These are phyloP conservation scores for Stagonosporopsis tanaceti DNA, from an alignment of 2,329 filamentous ascomycete genomes.

Conservation along the genomic window DNA sequence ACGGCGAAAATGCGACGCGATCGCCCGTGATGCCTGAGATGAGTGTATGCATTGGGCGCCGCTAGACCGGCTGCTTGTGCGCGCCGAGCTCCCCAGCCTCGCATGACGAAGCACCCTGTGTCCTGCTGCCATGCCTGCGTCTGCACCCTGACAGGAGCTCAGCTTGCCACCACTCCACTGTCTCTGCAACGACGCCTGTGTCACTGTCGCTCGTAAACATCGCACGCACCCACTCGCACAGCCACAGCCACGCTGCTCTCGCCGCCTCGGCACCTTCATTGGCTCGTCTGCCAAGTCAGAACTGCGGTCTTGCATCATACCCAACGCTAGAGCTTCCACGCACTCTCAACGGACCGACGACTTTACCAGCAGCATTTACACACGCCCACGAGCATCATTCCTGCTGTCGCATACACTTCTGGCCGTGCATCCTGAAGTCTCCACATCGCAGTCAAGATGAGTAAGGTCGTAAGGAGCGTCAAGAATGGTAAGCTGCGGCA, in stretches of 20 bases:
- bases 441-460: conserved; percentile 68
- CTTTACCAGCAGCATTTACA: conserved; percentile 7
- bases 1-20: not conserved
- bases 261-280: conserved; percentile 16
- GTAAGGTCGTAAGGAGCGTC: conserved; percentile 94
- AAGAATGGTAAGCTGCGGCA: conserved; percentile 59
- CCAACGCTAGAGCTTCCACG: conserved; percentile 23
- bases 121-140: conserved; percentile 1
- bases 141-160: conserved; percentile 15
- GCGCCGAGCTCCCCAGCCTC: conserved; percentile 24
- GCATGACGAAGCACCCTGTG: conserved; percentile 24
- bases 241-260: conserved; percentile 15
- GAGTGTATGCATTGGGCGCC: conserved; percentile 18
- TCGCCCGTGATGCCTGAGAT: conserved; percentile 10
- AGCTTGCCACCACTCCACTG: conserved; percentile 22
- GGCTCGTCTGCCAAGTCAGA: conserved; percentile 18
- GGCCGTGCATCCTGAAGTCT: conserved; percentile 1
- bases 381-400: conserved; percentile 13
- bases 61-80: conserved; percentile 19
- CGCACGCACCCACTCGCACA: conserved; percentile 13
- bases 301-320: conserved; percentile 23
- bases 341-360: conserved; percentile 14
- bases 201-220: conserved; percentile 13
- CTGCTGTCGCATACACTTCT: conserved; percentile 18
- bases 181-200: conserved; percentile 17